These are phyloP conservation scores for Ricinus communis DNA, from an alignment of 345 rosid species.

Conservation along the genomic window DNA sequence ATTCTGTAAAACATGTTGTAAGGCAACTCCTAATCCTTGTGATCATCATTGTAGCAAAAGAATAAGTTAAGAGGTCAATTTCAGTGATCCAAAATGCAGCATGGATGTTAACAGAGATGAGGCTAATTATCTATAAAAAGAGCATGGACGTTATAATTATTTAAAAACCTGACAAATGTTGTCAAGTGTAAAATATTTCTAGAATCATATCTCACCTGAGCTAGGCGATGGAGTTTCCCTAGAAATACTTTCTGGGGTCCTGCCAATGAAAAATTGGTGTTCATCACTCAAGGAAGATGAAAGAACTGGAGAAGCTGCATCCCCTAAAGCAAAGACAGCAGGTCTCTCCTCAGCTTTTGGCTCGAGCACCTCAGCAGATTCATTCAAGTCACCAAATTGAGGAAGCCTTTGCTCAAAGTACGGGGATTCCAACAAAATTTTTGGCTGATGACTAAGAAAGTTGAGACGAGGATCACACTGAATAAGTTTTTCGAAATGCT, in stretches of 20 bases:
- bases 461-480: slow-evolving; percentile 88
- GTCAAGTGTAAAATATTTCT: not conserved
- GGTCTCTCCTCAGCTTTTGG: slow-evolving; percentile 26
- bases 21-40: too few relatives aligned
- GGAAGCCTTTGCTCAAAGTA: slow-evolving; percentile 9
- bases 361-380: slow-evolving; percentile 14
- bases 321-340: slow-evolving; percentile 47
- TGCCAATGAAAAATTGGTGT: slow-evolving; percentile 5
- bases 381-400: slow-evolving; percentile 22
- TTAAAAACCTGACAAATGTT: not conserved
- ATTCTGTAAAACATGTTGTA: too few relatives aligned
- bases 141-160: not conserved
- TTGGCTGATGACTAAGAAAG: slow-evolving; percentile 69
- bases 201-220: slow-evolving; percentile 53
- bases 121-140: not conserved
- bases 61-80: too few relatives aligned
- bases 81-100: not conserved
- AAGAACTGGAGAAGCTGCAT: slow-evolving; percentile 47
- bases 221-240: slow-evolving; percentile 74
- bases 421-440: slow-evolving; percentile 9
- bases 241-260: slow-evolving; percentile 31
- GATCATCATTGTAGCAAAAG: too few relatives aligned
- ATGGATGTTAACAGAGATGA: not conserved
- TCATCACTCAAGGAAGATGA: slow-evolving; percentile 21
- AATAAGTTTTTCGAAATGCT: slow-evolving; percentile 89